Conservation (phyloP, 108 stramenopile species). For the Nannochloropsis salina region DNA sequence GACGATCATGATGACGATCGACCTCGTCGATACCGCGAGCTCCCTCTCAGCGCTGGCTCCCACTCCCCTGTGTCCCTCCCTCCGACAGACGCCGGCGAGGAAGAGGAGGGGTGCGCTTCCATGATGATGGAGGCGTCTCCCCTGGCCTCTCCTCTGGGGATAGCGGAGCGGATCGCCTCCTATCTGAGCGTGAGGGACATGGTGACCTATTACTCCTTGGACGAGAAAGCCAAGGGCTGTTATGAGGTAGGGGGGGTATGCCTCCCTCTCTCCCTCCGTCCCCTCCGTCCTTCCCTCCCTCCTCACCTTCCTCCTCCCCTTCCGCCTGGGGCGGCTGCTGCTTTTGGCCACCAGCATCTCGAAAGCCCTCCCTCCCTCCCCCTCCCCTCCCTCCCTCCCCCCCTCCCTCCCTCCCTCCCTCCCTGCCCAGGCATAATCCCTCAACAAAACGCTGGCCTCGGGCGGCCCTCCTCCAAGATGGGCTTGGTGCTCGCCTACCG, state of each 20-base stretch:
- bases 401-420: neutral
- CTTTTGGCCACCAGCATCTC: no score
- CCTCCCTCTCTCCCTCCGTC: neutral
- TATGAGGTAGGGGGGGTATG: neutral
- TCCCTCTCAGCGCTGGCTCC: no score
- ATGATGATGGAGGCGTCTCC: no score
- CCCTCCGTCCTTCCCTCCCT: neutral
- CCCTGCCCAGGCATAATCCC: neutral
- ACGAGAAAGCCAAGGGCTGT: neutral
- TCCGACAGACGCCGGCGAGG: no score
- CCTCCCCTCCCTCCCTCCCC: neutral
- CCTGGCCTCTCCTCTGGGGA: neutral
- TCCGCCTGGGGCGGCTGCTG: no score
- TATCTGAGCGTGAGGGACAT: constrained; percentile 30
- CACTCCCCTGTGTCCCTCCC: no score
- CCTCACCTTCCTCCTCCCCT: neutral
- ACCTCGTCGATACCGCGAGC: no score
- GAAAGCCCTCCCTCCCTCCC: neutral
- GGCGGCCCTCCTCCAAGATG: neutral
- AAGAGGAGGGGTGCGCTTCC: no score
- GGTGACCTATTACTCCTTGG: constrained; percentile 20
- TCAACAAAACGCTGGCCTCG: neutral
- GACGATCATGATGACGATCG: no score
- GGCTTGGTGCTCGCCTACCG: constrained; percentile 31
- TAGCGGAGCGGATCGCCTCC: constrained; percentile 23